Evolutionary conservation across 192 early-diverging fungal genomes (phyloP).

Genomic region (Coemansia pectinata): DNA sequence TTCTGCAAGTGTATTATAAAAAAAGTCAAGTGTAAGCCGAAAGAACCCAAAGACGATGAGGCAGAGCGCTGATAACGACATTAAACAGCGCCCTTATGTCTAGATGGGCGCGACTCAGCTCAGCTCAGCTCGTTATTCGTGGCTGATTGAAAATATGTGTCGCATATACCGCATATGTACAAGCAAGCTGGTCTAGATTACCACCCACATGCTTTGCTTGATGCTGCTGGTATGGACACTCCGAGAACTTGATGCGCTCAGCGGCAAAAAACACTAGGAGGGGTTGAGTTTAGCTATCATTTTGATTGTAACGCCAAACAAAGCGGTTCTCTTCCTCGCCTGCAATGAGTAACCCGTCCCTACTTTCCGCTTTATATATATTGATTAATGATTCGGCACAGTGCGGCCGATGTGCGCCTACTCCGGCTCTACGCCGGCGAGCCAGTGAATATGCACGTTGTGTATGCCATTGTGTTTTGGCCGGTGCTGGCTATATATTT

Average conservation of each 20-base stretch:
- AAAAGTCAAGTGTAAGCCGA: neutral
- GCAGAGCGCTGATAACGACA: neutral
- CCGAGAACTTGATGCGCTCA: neutral
- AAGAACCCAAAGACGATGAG: neutral
- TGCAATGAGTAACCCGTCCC: neutral
- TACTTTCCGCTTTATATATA: neutral
- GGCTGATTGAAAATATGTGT: neutral
- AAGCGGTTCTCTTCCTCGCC: neutral
- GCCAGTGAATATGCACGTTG: neutral
- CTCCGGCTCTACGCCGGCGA: neutral
- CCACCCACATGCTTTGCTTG: neutral
- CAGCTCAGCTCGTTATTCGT: neutral
- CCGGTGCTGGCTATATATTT: constrained; percentile 13
- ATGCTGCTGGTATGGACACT: neutral
- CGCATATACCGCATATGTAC: neutral
- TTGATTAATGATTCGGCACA: neutral
- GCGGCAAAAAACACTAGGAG: neutral
- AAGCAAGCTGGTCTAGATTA: neutral
- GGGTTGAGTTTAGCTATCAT: neutral
- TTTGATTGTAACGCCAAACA: neutral
- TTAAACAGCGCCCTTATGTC: neutral
- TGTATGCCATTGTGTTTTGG: constrained; percentile 22
- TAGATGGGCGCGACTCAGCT: neutral
- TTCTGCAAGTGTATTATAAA: neutral
- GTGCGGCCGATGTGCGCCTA: neutral